phyloP scores from a whole-genome alignment of 345 rosid genomes.

The Populus nigra region DNA sequence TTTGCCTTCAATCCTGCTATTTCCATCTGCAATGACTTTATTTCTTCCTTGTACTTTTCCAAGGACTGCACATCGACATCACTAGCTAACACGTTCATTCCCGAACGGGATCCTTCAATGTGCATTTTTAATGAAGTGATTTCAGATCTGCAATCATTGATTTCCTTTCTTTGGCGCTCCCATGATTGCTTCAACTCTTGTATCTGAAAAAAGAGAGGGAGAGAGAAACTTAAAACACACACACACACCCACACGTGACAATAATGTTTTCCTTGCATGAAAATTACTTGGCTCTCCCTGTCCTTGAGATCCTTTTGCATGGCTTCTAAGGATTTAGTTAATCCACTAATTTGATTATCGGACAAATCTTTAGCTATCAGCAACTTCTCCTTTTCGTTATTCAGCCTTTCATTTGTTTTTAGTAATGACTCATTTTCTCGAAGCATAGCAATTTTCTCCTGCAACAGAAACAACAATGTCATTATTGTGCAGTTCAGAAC shows the following conservation, averaged over 20 bases:
- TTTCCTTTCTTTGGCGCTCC: conserved; percentile 74
- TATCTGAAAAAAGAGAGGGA: conserved; percentile 41
- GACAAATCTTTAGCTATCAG: conserved; percentile 55
- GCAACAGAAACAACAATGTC: conserved; percentile 26
- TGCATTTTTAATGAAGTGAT: conserved; percentile 90
- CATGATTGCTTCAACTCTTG: conserved; percentile 64
- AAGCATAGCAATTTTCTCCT: conserved; percentile 94
- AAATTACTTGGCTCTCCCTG: conserved; percentile 73
- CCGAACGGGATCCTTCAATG: conserved; percentile 72
- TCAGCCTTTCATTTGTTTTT: conserved; percentile 56
- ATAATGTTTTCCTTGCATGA: conserved; percentile 9
- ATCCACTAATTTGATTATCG: conserved; percentile 65
- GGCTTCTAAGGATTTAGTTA: conserved; percentile 66
- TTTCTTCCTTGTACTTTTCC: conserved; percentile 60
- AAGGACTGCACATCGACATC: conserved; percentile 49
- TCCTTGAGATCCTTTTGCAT: conserved; percentile 80
- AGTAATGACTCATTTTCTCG: conserved; percentile 61
- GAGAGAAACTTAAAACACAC: neutral
- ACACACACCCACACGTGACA: neutral
- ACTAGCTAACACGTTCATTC: conserved; percentile 37
- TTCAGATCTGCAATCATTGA: conserved; percentile 89
- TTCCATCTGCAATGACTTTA: conserved; percentile 54
- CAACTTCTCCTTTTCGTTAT: conserved; percentile 56
- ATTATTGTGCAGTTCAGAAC: conserved; percentile 8
- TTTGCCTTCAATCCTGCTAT: conserved; percentile 47